phyloP scores from a whole-genome alignment of 179 eudicot species.

The Patellifolia procumbens region DNA sequence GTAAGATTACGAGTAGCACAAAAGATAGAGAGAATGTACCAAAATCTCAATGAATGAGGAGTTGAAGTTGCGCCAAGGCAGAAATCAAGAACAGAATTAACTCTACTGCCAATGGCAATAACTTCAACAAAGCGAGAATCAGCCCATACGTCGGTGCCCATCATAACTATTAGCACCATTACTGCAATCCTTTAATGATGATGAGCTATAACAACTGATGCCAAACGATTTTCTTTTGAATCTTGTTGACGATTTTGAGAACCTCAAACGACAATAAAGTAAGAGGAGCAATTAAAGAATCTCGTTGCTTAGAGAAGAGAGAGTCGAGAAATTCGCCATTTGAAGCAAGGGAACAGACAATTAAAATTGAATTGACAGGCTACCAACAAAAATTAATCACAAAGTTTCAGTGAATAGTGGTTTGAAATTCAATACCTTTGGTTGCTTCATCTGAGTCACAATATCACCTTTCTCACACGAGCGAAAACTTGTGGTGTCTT shows the following conservation, averaged over 20 bases:
- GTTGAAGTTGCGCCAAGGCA: conserved; percentile 49
- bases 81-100: conserved; percentile 68
- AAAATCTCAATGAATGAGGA: conserved; percentile 51
- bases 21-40: conserved; percentile 42
- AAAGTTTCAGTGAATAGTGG: too few relatives aligned
- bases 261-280: neutral
- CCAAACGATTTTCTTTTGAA: conserved; percentile 24
- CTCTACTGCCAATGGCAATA: conserved; percentile 78
- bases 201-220: conserved; percentile 18
- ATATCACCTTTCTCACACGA: too few relatives aligned
- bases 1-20: neutral
- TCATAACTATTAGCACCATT: conserved; percentile 5
- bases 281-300: conserved; percentile 16
- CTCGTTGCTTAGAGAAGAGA: neutral
- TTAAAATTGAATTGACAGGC: too few relatives aligned
- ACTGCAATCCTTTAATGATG: conserved; percentile 16
- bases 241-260: conserved; percentile 10
- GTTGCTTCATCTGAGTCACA: too few relatives aligned
- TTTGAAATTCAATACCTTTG: too few relatives aligned
- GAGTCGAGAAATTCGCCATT: conserved; percentile 17
- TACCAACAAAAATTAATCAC: too few relatives aligned
- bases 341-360: too few relatives aligned
- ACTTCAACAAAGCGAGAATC: conserved; percentile 65
- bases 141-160: conserved; percentile 23
- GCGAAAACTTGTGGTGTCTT: too few relatives aligned